phyloP scores from a whole-genome alignment of 2,329 filamentous ascomycete genomes.

The Lithohypha guttulata region DNA sequence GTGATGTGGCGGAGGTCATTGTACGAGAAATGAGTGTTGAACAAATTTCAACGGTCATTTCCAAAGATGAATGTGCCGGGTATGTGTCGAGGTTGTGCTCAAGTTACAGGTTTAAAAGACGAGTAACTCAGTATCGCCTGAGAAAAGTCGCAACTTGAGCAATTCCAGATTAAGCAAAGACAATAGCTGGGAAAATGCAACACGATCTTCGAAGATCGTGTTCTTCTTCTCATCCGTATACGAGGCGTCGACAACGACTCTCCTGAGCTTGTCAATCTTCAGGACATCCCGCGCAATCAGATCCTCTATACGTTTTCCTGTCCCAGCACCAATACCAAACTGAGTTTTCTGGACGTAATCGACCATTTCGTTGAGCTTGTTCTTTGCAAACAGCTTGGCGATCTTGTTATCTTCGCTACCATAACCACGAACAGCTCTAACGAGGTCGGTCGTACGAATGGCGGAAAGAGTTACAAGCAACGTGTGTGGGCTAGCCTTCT shows the following conservation, averaged over 20 bases:
- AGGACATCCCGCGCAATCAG: slow-evolving; percentile 74
- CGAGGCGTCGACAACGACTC: slow-evolving; percentile 80
- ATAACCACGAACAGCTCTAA: slow-evolving; percentile 33
- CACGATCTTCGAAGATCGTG: slow-evolving; percentile 89
- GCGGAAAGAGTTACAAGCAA: slow-evolving; percentile 79
- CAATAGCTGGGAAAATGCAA: slow-evolving; percentile 71
- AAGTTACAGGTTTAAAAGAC: slow-evolving; percentile 20
- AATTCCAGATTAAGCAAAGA: slow-evolving; percentile 60
- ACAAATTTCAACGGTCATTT: too few relatives aligned
- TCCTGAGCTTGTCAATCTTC: slow-evolving; percentile 58
- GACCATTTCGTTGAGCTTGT: slow-evolving; percentile 82
- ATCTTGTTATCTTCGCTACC: slow-evolving; percentile 54
- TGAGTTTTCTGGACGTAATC: slow-evolving; percentile 57
- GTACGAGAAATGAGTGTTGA: too few relatives aligned
- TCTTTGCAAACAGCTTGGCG: slow-evolving; percentile 92
- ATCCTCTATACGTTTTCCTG: slow-evolving; percentile 70
- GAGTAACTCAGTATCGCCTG: slow-evolving; percentile 13
- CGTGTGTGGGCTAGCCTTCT: slow-evolving; percentile 69
- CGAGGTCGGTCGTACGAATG: slow-evolving; percentile 73
- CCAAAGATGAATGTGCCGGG: too few relatives aligned
- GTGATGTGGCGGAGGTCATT: too few relatives aligned
- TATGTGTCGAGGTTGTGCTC: too few relatives aligned
- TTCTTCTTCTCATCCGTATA: slow-evolving; percentile 92
- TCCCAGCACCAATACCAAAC: slow-evolving; percentile 83
- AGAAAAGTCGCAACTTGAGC: slow-evolving; percentile 33